Conservation (phyloP, 2,329 filamentous ascomycete genomes). For the Aspergillus luchuensis region DNA sequence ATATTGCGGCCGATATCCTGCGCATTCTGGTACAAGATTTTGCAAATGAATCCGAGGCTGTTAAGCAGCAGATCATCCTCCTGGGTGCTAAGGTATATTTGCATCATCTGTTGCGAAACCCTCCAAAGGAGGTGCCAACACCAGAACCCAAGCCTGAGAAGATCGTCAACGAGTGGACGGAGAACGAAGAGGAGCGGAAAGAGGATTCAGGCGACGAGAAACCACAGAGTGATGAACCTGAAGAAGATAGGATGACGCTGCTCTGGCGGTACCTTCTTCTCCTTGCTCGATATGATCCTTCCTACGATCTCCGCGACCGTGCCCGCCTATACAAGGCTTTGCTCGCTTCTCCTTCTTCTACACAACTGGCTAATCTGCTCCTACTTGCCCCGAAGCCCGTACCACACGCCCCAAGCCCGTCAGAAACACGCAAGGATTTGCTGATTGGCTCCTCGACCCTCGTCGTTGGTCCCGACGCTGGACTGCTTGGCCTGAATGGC, state of each 20-base stretch:
- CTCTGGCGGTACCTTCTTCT: conserved; percentile 85
- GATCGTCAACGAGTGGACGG: conserved; percentile 34
- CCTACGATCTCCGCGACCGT: conserved; percentile 91
- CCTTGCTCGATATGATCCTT: conserved; percentile 87
- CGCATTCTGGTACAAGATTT: conserved; percentile 87
- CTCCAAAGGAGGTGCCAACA: conserved; percentile 28
- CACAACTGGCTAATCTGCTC: conserved; percentile 84
- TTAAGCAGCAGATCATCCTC: conserved; percentile 88
- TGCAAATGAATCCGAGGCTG: conserved; percentile 76
- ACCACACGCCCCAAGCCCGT: conserved; percentile 85
- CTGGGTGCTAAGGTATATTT: conserved; percentile 96
- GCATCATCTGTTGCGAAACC: conserved; percentile 69
- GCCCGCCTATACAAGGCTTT: conserved; percentile 85
- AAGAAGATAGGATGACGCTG: conserved; percentile 66
- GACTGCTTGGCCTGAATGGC: conserved; percentile 72
- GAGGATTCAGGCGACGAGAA: conserved; percentile 24
- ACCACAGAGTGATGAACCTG: conserved; percentile 14
- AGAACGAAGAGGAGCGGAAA: conserved; percentile 29
- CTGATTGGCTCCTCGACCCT: conserved; percentile 82
- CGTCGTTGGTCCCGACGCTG: conserved; percentile 75
- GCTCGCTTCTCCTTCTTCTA: conserved; percentile 70
- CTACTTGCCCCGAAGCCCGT: conserved; percentile 93
- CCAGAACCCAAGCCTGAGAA: conserved; percentile 23
- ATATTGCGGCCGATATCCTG: conserved; percentile 89
- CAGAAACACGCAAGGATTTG: conserved; percentile 76